These are phyloP conservation scores for Phlebiopsis flavidoalba DNA, from an alignment of 768 basidiomycete genomes.

Conservation along the genomic window DNA sequence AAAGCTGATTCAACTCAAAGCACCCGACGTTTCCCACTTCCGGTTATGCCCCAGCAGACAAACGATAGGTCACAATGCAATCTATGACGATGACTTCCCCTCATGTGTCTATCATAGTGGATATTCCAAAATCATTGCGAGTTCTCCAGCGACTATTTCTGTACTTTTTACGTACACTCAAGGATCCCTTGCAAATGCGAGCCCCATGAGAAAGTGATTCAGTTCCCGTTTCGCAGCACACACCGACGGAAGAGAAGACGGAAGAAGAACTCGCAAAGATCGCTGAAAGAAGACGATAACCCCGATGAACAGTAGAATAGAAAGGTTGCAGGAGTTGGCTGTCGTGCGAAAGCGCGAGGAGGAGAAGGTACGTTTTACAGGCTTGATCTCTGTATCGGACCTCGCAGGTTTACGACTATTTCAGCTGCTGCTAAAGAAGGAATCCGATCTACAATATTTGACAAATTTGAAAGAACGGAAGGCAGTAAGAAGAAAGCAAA, in stretches of 20 bases:
- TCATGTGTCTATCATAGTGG: constrained; percentile 50
- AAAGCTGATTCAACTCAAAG: constrained; percentile 93
- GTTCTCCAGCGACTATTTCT: constrained; percentile 74
- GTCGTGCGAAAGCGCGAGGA: constrained; percentile 74
- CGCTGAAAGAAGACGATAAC: constrained; percentile 78
- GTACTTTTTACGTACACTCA: constrained; percentile 60
- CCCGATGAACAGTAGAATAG: too few species aligned
- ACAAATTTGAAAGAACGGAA: constrained; percentile 59
- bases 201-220: constrained; percentile 71
- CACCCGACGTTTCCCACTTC: constrained; percentile 89
- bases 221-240: constrained; percentile 68
- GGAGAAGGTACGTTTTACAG: constrained; percentile 62
- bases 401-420: too few species aligned
- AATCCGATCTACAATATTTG: constrained; percentile 65
- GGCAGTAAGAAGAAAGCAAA: constrained; percentile 41
- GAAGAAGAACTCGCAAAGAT: constrained; percentile 82
- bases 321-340: constrained; percentile 87
- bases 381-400: background rate
- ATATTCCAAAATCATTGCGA: constrained; percentile 87
- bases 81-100: background rate
- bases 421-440: constrained; percentile 64
- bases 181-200: constrained; percentile 60
- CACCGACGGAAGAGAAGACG: constrained; percentile 71
- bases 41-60: constrained; percentile 72
- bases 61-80: constrained; percentile 44